These are phyloP conservation scores for Papiliotrema nemorosa DNA, from an alignment of 1,284 basidiomycete genomes.

Conservation along the genomic window DNA sequence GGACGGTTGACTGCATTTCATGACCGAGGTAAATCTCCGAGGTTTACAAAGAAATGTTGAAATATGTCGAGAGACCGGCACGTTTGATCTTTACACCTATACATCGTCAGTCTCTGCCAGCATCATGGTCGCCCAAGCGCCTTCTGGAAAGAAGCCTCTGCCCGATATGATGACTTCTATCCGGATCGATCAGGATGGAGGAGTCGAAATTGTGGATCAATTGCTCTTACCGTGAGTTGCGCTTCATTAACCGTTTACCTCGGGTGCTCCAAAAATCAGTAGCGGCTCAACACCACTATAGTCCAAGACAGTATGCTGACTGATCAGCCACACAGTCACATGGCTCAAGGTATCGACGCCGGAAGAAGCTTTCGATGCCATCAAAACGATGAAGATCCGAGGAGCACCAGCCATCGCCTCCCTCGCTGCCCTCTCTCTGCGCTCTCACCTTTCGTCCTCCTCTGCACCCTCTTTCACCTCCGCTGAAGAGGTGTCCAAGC, in stretches of 20 bases:
- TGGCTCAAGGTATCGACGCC: conserved; percentile 68
- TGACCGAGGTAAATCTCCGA: too few relatives aligned
- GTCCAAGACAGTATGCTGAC: too few relatives aligned
- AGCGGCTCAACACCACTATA: too few relatives aligned
- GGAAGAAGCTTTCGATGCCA: conserved; percentile 81
- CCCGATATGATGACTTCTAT: conserved; percentile 58
- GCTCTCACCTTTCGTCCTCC: conserved; percentile 53
- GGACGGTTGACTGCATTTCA: too few relatives aligned
- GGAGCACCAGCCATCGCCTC: conserved; percentile 93
- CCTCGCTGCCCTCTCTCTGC: conserved; percentile 74
- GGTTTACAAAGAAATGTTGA: too few relatives aligned
- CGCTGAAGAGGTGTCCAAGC: conserved; percentile 23
- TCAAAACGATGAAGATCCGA: conserved; percentile 91
- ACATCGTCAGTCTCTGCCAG: background rate
- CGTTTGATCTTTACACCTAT: background rate
- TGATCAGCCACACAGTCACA: conserved; percentile 60
- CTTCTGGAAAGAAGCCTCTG: conserved; percentile 36
- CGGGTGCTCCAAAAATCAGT: background rate
- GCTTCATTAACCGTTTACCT: too few relatives aligned
- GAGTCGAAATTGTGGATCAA: conserved; percentile 80
- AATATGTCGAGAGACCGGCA: too few relatives aligned
- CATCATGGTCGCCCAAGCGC: conserved; percentile 32
- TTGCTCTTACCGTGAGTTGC: conserved; percentile 64
- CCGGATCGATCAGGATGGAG: conserved; percentile 56
- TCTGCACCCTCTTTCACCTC: conserved; percentile 18